These are phyloP conservation scores for Mollisiaceae sp. DNA, from an alignment of 2,329 filamentous ascomycete genomes.

Conservation along the genomic window DNA sequence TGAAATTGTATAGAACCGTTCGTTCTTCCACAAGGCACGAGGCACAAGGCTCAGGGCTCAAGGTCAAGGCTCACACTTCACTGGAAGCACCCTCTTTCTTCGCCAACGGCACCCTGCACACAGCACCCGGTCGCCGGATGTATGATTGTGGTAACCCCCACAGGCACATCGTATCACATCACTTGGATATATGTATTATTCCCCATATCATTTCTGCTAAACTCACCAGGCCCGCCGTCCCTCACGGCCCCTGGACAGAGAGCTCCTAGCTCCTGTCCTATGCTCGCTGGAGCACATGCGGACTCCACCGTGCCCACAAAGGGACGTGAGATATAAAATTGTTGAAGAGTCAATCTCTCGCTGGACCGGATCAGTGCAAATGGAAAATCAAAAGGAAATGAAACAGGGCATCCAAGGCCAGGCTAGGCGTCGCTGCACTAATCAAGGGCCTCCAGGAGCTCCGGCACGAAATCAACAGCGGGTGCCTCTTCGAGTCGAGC, in stretches of 20 bases:
- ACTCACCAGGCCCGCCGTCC: conserved; percentile 1
- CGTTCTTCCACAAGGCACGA: conserved; percentile 6
- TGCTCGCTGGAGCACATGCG: neutral
- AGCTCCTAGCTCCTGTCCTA: neutral
- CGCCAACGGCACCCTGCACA: neutral
- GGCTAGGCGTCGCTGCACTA: conserved; percentile 17
- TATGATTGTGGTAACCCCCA: conserved; percentile 10
- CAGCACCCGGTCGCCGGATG: conserved; percentile 2
- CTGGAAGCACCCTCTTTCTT: conserved; percentile 2
- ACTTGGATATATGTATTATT: conserved; percentile 10
- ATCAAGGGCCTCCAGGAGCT: neutral
- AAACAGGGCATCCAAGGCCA: conserved; percentile 20
- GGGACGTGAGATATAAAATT: neutral
- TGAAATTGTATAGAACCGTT: neutral
- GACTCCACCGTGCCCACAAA: conserved; percentile 10
- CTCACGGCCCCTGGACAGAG: neutral
- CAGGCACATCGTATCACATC: conserved; percentile 9
- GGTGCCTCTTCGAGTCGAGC: neutral
- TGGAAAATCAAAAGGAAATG: conserved; percentile 27
- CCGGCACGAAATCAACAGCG: conserved; percentile 14
- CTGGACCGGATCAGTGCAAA: conserved; percentile 7
- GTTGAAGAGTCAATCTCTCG: conserved; percentile 9
- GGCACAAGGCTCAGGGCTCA: too few species aligned
- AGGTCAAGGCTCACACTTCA: conserved; percentile 8
- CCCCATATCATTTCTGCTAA: conserved; percentile 6